A percentile compares a stretch with the other conserved stretches of the same genome.
Conservation (phyloP, 2,329 filamentous ascomycete species). For the Exophiala oligosperma region DNA sequence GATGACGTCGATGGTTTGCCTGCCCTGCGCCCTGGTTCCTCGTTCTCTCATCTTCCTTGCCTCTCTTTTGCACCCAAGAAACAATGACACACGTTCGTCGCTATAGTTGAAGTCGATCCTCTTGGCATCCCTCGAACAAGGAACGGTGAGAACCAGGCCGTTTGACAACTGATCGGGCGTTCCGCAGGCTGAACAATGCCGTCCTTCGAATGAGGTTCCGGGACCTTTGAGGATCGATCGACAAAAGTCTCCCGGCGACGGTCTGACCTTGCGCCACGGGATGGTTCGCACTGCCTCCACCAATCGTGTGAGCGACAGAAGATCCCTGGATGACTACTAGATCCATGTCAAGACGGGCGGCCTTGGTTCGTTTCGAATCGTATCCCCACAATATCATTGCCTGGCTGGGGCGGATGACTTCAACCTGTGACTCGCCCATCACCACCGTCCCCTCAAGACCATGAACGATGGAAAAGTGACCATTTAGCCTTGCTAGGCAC, state of each 20-base stretch:
- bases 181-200: background rate
- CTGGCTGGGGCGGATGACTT: slow-evolving; percentile 14
- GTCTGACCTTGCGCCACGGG: slow-evolving; percentile 8
- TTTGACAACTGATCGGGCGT: background rate
- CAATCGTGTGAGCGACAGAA: slow-evolving; percentile 7
- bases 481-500: slow-evolving; percentile 23
- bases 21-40: background rate
- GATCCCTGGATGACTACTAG: background rate
- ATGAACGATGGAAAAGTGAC: background rate
- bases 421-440: slow-evolving; percentile 21
- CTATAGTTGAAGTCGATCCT: no score
- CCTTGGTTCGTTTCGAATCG: background rate
- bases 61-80: no score
- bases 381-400: slow-evolving; percentile 3
- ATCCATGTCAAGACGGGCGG: background rate
- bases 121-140: no score
- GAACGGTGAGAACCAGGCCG: background rate
- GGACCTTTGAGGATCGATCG: background rate
- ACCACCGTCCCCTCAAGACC: background rate
- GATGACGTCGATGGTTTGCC: slow-evolving; percentile 2
- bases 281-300: slow-evolving; percentile 1
- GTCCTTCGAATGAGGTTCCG: background rate
- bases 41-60: no score
- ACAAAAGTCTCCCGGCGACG: slow-evolving; percentile 6
- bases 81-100: no score